Evolutionary conservation across 2,329 filamentous ascomycete genomes (phyloP).

Genomic region (Epichloe bromicola): DNA sequence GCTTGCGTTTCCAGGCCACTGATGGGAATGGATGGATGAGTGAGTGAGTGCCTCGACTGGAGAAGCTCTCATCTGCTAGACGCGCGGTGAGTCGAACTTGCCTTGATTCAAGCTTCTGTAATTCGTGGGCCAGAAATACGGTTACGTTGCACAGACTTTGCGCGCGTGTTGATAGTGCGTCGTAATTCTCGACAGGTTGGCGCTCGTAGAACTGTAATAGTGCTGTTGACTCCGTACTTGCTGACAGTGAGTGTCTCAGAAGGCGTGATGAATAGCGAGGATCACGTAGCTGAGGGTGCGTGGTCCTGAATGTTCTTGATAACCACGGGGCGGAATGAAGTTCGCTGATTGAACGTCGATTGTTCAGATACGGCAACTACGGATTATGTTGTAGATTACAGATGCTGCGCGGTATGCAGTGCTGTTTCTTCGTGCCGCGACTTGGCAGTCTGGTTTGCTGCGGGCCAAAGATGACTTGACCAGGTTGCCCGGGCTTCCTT

Average conservation of each 20-base stretch:
- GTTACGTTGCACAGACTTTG: neutral
- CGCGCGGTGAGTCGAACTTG: neutral
- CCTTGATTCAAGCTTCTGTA: neutral
- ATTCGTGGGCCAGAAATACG: neutral
- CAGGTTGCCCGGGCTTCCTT: neutral
- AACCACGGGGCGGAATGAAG: neutral
- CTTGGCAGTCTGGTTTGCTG: neutral
- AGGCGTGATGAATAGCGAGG: neutral
- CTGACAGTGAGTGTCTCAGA: neutral
- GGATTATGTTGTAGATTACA: neutral
- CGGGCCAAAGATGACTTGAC: neutral
- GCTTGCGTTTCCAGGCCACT: constrained; percentile 1
- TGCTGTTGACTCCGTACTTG: neutral
- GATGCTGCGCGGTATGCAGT: neutral
- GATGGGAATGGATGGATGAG: neutral
- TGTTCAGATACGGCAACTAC: neutral
- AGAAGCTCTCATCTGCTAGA: neutral
- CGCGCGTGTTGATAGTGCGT: neutral
- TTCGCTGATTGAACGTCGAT: neutral
- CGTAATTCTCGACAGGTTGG: neutral
- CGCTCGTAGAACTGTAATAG: no score
- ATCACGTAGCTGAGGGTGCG: neutral
- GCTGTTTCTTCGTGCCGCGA: neutral
- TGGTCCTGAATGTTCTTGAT: neutral
- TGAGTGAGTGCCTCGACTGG: neutral